A percentile compares a stretch with the other conserved stretches of the same genome.
phyloP scores from a whole-genome alignment of 2,329 filamentous ascomycete species.

The Colletotrichum noveboracense region DNA sequence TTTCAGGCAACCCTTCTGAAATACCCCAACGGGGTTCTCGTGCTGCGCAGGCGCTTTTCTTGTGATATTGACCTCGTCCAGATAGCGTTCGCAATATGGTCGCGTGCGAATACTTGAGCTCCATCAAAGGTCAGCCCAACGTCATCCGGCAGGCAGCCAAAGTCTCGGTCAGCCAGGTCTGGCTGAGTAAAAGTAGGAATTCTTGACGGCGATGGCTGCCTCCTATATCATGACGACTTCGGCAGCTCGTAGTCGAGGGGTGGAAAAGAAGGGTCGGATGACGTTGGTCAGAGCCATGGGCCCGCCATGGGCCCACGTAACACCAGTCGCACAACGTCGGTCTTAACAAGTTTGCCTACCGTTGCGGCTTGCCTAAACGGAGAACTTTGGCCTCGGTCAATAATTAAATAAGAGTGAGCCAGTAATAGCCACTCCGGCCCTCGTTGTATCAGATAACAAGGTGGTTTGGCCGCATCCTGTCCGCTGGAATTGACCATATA shows the following conservation, averaged over 20 bases:
- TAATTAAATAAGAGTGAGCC: background rate
- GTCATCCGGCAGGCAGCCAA: background rate
- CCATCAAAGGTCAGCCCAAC: background rate
- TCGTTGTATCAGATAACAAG: background rate
- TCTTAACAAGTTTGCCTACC: background rate
- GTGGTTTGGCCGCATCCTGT: background rate
- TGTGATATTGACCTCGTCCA: background rate
- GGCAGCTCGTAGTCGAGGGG: background rate
- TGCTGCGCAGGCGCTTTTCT: background rate
- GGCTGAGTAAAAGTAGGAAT: background rate
- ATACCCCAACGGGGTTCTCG: background rate
- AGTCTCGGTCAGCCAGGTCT: background rate
- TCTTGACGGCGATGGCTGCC: background rate
- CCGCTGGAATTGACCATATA: background rate
- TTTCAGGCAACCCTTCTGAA: background rate
- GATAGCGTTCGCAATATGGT: background rate
- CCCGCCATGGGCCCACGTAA: background rate
- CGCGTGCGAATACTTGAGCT: background rate
- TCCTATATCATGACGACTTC: background rate
- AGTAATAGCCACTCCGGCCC: background rate
- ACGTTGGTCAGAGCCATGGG: background rate
- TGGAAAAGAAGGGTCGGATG: background rate
- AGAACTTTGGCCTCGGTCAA: background rate
- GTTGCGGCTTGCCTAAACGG: background rate
- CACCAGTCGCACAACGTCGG: background rate